These are phyloP conservation scores for Cryptococcus amylolentus DNA, from an alignment of 1,284 basidiomycete genomes.

Conservation along the genomic window DNA sequence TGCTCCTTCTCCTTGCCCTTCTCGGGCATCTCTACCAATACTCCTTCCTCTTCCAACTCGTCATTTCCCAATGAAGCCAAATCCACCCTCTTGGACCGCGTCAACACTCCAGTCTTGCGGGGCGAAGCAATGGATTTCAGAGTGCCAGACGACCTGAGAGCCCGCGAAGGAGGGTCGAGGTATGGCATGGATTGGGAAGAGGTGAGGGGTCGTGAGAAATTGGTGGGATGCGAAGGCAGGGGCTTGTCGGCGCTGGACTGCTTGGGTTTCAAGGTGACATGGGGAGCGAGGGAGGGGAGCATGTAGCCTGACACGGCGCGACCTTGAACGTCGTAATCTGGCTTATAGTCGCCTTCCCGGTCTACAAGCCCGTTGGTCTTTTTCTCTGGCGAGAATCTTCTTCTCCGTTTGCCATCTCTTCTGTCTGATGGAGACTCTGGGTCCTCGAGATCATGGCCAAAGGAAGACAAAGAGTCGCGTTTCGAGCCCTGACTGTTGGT, in stretches of 20 bases:
- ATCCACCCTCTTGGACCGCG: constrained; percentile 27
- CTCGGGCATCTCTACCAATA: constrained; percentile 7
- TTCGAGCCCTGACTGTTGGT: constrained; percentile 7
- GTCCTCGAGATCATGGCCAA: constrained; percentile 32
- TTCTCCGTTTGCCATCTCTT: constrained; percentile 22
- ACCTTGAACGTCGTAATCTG: constrained; percentile 18
- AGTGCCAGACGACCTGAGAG: constrained; percentile 17
- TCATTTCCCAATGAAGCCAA: constrained; percentile 17
- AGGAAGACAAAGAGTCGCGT: constrained; percentile 23
- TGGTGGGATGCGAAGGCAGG: constrained; percentile 9
- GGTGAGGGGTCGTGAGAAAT: constrained; percentile 29
- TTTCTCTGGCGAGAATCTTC: constrained; percentile 15
- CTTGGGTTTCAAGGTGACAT: constrained; percentile 28
- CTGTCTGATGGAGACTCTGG: constrained; percentile 26
- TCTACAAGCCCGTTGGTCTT: neutral
- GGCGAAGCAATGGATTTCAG: neutral
- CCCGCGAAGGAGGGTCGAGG: constrained; percentile 33
- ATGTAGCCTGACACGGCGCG: constrained; percentile 29
- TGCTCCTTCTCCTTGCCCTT: constrained; percentile 13
- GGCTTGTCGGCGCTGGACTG: constrained; percentile 8
- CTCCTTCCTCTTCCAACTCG: constrained; percentile 15
- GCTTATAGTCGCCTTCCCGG: constrained; percentile 18
- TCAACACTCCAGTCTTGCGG: constrained; percentile 13
- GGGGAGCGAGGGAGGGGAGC: constrained; percentile 34
- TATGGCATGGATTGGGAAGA: constrained; percentile 37